Percentiles rank a stretch among this genome's conserved stretches.
These are phyloP conservation scores for Penicillium janthinellum DNA, from an alignment of 2,329 filamentous ascomycete genomes.

Conservation along the genomic window DNA sequence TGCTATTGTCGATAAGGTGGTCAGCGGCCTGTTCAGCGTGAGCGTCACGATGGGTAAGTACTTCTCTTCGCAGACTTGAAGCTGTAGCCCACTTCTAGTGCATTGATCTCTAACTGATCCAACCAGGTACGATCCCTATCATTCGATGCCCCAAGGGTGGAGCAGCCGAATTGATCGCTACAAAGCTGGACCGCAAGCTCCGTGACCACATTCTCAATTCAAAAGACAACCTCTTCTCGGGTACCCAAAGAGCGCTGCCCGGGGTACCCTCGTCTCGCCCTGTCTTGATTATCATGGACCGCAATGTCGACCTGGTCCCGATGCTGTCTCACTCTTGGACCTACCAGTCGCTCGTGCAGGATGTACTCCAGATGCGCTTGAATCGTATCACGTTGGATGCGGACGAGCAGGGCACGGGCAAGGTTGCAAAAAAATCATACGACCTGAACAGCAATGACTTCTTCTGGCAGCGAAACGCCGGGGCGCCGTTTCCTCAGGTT, in stretches of 20 bases:
- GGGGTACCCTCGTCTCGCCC: constrained; percentile 75
- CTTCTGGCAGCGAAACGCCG: constrained; percentile 94
- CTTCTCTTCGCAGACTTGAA: not conserved
- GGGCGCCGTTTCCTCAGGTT: constrained; percentile 88
- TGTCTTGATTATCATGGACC: constrained; percentile 88
- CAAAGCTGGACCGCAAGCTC: constrained; percentile 91
- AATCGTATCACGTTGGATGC: constrained; percentile 94
- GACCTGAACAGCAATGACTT: constrained; percentile 89
- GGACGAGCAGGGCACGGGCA: constrained; percentile 72
- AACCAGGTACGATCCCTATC: constrained; percentile 81
- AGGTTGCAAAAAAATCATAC: constrained; percentile 82
- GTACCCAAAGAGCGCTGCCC: constrained; percentile 60
- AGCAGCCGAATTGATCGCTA: constrained; percentile 90
- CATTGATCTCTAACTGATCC: constrained; percentile 8
- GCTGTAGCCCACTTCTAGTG: not conserved
- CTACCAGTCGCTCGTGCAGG: constrained; percentile 81
- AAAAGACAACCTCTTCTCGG: constrained; percentile 93
- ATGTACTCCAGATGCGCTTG: constrained; percentile 76
- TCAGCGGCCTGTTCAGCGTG: constrained; percentile 95
- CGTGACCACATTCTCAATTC: constrained; percentile 96
- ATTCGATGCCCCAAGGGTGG: constrained; percentile 92
- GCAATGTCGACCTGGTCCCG: constrained; percentile 91
- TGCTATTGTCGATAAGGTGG: constrained; percentile 82
- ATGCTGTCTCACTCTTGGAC: constrained; percentile 99
- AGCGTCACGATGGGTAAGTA: constrained; percentile 90